phyloP scores from a whole-genome alignment of 2,329 filamentous ascomycete species.

The Sordariomycetes sp. region DNA sequence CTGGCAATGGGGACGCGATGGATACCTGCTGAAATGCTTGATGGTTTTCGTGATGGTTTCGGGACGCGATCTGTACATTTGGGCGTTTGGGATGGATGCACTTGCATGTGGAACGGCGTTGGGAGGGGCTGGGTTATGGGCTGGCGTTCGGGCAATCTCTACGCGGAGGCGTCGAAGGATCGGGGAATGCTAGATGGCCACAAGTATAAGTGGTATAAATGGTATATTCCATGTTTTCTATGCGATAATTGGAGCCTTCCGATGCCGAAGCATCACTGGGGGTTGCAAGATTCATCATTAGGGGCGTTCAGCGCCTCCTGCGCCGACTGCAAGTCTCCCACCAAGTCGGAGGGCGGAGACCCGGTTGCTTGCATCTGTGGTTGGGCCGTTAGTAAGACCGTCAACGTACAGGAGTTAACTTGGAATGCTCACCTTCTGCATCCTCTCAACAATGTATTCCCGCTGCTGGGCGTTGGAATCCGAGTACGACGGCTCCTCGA shows the following conservation, averaged over 20 bases:
- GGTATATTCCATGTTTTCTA: neutral
- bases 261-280: constrained; percentile 31
- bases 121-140: neutral
- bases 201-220: neutral
- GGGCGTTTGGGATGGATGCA: neutral
- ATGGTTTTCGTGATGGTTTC: neutral
- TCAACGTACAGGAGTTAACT: neutral
- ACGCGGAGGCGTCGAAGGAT: neutral
- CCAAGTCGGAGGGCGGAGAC: constrained; percentile 77
- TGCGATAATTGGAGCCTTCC: neutral
- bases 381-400: neutral
- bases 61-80: neutral
- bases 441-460: constrained; percentile 89
- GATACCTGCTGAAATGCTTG: neutral
- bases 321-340: constrained; percentile 77
- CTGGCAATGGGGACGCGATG: neutral
- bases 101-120: neutral
- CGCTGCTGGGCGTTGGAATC: constrained; percentile 72
- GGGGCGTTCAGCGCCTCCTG: constrained; percentile 54
- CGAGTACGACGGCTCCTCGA: constrained; percentile 69
- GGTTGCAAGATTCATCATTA: constrained; percentile 45
- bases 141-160: neutral
- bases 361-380: constrained; percentile 90
- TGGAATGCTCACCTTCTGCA: constrained; percentile 68
- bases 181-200: too few relatives aligned